Conservation (phyloP, 2,329 filamentous ascomycete species). For the Diplodia sapinea region DNA sequence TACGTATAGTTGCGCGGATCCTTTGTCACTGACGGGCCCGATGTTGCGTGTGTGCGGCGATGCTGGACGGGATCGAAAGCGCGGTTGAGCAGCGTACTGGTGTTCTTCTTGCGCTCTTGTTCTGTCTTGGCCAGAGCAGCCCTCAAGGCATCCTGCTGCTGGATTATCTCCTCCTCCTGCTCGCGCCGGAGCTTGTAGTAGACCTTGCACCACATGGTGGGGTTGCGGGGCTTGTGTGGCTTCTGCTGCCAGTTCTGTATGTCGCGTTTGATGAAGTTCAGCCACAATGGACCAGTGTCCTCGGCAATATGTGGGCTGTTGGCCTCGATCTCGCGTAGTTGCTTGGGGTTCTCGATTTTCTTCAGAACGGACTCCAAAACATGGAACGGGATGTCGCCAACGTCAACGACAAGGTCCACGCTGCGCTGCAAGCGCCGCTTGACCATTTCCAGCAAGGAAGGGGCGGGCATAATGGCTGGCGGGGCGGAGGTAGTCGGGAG, state of each 20-base stretch:
- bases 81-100: conserved; percentile 25
- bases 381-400: conserved; percentile 73
- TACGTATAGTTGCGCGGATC: conserved; percentile 29
- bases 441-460: conserved; percentile 49
- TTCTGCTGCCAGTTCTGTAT: conserved; percentile 71
- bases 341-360: conserved; percentile 73
- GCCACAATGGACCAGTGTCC: conserved; percentile 76
- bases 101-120: conserved; percentile 29
- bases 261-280: conserved; percentile 76
- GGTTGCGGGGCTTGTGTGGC: conserved; percentile 68
- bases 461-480: conserved; percentile 41
- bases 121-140: conserved; percentile 31
- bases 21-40: conserved; percentile 4
- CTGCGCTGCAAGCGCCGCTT: conserved; percentile 50
- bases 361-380: conserved; percentile 71
- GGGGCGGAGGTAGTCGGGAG: neutral
- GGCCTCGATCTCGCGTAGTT: conserved; percentile 73
- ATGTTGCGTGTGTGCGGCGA: conserved; percentile 1
- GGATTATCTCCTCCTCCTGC: conserved; percentile 45
- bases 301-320: conserved; percentile 77
- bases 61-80: conserved; percentile 19
- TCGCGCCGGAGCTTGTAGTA: conserved; percentile 62
- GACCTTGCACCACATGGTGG: conserved; percentile 75
- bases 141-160: conserved; percentile 43
- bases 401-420: conserved; percentile 62